phyloP scores from a whole-genome alignment of 352 stramenopile species.

The Globisporangium megalacanthum region DNA sequence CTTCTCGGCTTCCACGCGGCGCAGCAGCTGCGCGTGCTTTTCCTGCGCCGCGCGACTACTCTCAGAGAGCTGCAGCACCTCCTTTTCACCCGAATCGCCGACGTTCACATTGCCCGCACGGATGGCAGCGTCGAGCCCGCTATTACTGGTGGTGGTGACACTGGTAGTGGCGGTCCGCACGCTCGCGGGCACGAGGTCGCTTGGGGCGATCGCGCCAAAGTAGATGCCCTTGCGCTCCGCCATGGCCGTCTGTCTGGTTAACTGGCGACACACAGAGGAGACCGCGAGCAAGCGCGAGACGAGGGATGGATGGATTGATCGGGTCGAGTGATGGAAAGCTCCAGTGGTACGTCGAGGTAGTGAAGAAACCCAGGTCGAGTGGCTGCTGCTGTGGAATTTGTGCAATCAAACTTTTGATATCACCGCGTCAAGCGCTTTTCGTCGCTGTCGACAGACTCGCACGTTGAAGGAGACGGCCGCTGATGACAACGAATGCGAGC shows the following conservation, averaged over 20 bases:
- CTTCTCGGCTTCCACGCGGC: conserved; percentile 89
- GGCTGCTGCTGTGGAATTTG: too few relatives aligned
- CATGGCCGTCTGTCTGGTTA: conserved; percentile 23
- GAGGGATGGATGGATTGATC: too few relatives aligned
- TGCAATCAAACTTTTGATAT: too few relatives aligned
- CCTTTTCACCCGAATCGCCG: conserved; percentile 64
- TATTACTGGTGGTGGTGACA: neutral
- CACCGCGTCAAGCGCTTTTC: too few relatives aligned
- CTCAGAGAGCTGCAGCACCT: conserved; percentile 80
- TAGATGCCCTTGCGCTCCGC: conserved; percentile 75
- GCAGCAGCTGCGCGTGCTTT: conserved; percentile 83
- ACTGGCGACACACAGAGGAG: neutral
- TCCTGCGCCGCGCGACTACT: conserved; percentile 80
- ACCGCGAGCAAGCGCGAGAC: too few relatives aligned
- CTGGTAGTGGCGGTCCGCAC: conserved; percentile 16
- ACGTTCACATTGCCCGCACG: conserved; percentile 82
- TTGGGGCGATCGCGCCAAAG: conserved; percentile 60
- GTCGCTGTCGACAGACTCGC: too few relatives aligned
- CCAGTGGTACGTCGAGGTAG: too few relatives aligned
- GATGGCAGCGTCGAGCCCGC: conserved; percentile 51
- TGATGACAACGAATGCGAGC: neutral
- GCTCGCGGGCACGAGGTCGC: conserved; percentile 41
- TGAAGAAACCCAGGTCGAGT: too few relatives aligned
- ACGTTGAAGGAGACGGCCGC: neutral
- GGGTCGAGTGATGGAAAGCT: too few relatives aligned